A percentile compares a stretch with the other conserved stretches of the same genome.
phyloP scores from a whole-genome alignment of 352 stramenopile species.

The Phytophthora pluvialis region DNA sequence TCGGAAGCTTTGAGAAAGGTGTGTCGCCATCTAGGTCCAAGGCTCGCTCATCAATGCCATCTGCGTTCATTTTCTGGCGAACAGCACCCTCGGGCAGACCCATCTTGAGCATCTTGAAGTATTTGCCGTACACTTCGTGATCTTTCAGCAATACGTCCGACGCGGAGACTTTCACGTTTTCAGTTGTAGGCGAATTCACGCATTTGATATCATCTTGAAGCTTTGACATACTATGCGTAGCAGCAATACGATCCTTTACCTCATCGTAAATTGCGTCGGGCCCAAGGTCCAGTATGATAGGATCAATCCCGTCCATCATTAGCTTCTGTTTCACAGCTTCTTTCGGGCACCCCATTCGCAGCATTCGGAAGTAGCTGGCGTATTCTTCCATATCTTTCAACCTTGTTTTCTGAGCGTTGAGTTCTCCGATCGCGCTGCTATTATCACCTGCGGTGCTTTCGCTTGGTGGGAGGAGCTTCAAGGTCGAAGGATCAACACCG shows the following conservation, averaged over 20 bases:
- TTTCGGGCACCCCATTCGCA: conserved; percentile 90
- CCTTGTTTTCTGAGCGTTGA: conserved; percentile 14
- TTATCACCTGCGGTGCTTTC: neutral
- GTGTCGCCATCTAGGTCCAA: conserved; percentile 45
- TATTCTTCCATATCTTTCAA: conserved; percentile 79
- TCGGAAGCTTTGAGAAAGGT: conserved; percentile 16
- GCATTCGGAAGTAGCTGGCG: conserved; percentile 94
- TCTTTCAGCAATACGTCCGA: conserved; percentile 46
- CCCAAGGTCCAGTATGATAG: conserved; percentile 66
- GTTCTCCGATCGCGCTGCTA: neutral
- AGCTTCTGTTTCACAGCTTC: conserved; percentile 93
- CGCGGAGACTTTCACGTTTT: neutral
- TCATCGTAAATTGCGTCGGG: conserved; percentile 69
- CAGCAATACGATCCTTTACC: conserved; percentile 59
- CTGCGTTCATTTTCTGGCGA: conserved; percentile 86
- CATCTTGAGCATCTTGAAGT: conserved; percentile 96
- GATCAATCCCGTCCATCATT: conserved; percentile 88
- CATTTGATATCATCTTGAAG: conserved; percentile 73
- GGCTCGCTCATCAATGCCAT: conserved; percentile 49
- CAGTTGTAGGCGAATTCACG: conserved; percentile 38
- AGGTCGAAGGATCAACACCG: conserved; percentile 49
- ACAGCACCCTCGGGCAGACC: conserved; percentile 86
- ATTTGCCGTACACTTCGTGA: conserved; percentile 85
- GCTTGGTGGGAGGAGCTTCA: conserved; percentile 26
- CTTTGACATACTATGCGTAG: conserved; percentile 33